phyloP scores from a whole-genome alignment of 441 rosid species.

The Adansonia rubrostipa region DNA sequence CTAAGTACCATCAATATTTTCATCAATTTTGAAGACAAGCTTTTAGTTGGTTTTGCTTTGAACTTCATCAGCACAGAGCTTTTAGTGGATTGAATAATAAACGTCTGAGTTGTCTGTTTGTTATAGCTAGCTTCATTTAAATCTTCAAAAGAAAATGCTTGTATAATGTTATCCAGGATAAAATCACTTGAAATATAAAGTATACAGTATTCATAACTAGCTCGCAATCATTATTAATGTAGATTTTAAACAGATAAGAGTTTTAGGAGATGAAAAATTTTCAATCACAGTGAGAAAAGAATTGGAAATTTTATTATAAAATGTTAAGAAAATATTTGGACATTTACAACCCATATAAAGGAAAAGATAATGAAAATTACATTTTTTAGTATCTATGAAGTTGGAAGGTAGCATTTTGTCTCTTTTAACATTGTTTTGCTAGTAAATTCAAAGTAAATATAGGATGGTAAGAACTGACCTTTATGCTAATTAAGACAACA shows the following conservation, averaged over 20 bases:
- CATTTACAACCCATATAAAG: neutral
- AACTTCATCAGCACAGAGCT: no score
- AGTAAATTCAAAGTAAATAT: neutral
- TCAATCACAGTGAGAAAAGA: neutral
- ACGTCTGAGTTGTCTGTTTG: no score
- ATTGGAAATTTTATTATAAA: neutral
- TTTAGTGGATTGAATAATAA: no score
- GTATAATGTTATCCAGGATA: neutral
- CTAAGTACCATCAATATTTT: no score
- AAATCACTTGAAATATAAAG: neutral
- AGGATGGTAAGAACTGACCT: conserved; percentile 43
- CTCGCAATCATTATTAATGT: neutral
- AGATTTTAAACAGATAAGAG: neutral
- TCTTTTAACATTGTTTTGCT: neutral
- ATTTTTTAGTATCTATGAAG: neutral
- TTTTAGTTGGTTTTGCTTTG: no score
- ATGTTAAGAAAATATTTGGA: conserved; percentile 1
- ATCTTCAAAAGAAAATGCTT: neutral
- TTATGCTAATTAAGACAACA: conserved; percentile 57
- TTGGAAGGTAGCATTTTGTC: neutral
- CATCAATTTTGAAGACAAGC: no score
- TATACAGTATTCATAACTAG: neutral
- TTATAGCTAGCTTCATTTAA: no score
- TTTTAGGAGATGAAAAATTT: neutral
- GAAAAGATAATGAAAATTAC: neutral